These are phyloP conservation scores for Lipomyces sp. DNA, from an alignment of 805 yeast genomes.

Conservation along the genomic window DNA sequence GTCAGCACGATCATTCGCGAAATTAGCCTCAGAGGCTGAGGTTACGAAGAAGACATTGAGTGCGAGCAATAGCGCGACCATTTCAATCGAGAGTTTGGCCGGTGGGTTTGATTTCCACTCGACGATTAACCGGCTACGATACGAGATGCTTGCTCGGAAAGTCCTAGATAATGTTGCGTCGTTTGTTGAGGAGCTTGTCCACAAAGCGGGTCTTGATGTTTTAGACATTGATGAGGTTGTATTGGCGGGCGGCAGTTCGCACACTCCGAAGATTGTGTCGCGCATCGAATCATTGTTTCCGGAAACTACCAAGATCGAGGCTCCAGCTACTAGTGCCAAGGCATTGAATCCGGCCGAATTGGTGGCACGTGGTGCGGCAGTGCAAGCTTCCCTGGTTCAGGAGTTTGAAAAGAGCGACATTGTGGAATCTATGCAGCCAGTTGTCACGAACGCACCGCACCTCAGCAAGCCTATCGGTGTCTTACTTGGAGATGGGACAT, in stretches of 20 bases:
- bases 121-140: slow-evolving; percentile 90
- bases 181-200: slow-evolving; percentile 74
- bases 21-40: slow-evolving; percentile 80
- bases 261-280: slow-evolving; percentile 86
- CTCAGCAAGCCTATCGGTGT: slow-evolving; percentile 82
- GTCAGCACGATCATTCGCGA: slow-evolving; percentile 79
- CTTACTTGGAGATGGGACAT: slow-evolving; percentile 63
- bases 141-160: slow-evolving; percentile 81
- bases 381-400: slow-evolving; percentile 84
- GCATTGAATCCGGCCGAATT: slow-evolving; percentile 88
- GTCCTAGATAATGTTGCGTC: slow-evolving; percentile 75
- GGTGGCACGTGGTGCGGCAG: slow-evolving; percentile 91
- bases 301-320: slow-evolving; percentile 70
- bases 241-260: slow-evolving; percentile 90
- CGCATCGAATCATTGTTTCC: slow-evolving; percentile 79
- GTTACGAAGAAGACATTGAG: slow-evolving; percentile 88
- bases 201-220: slow-evolving; percentile 81
- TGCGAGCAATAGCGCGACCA: slow-evolving; percentile 83
- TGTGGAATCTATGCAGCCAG: slow-evolving; percentile 75
- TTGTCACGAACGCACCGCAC: slow-evolving; percentile 88
- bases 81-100: slow-evolving; percentile 92
- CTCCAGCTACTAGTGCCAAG: slow-evolving; percentile 77
- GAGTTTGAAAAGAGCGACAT: slow-evolving; percentile 71
- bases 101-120: slow-evolving; percentile 94
- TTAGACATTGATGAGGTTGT: slow-evolving; percentile 89